Evolutionary conservation across 805 yeast genomes (phyloP), one percentile per base, ranked within the genome.

Genomic region (Candida loeiensis): DNA sequence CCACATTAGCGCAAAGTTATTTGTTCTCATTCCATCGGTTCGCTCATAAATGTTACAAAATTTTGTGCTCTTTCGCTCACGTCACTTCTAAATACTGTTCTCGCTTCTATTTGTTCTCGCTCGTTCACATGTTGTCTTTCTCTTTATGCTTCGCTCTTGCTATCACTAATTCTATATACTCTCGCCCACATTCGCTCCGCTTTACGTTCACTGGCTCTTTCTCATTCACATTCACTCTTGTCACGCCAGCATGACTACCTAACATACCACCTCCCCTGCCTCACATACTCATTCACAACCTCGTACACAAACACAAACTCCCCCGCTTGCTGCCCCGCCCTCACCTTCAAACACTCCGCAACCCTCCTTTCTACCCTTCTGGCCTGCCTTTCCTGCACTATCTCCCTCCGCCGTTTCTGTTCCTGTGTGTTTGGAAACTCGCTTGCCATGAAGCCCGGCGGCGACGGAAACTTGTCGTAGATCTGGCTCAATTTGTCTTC

Each of bases 371-470:
- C 42, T 4, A 66, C 43, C 32, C 71, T 47, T 8, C 55, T 55
- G 7, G 36, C 34, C 36, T 61, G 64, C 17, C 66, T 46, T 8
- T 43, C 41, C 4, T 45, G 46, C 8, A 54, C 47, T 6, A 53
- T 32, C 8, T 43, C 41, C 39, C 54, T 50, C 17, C 66, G 43
- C 18, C 51, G 44, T 26, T 22, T 34, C 15, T 41, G 51, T 40
- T 65, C 70, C 39, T 63, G 68, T 1, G 67, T 63, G 27, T 49
- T 47, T 5, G 66, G 67, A 39, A 66, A 66, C 33, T 61, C 67
- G 15, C 66, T 64, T 14, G 48, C 46, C 69, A 65, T 65, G 44
- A 60, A 66, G 13, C 71, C 70, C 2, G 70, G 69, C 2, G 71
- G 71, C 4, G 65, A 58, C 39, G 64, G 63, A 35, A 63, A 58